Evolutionary conservation across 352 stramenopile species (phyloP), one percentile per base, ranked within the genome.

Genomic region (Saprolegnia parasitica): DNA sequence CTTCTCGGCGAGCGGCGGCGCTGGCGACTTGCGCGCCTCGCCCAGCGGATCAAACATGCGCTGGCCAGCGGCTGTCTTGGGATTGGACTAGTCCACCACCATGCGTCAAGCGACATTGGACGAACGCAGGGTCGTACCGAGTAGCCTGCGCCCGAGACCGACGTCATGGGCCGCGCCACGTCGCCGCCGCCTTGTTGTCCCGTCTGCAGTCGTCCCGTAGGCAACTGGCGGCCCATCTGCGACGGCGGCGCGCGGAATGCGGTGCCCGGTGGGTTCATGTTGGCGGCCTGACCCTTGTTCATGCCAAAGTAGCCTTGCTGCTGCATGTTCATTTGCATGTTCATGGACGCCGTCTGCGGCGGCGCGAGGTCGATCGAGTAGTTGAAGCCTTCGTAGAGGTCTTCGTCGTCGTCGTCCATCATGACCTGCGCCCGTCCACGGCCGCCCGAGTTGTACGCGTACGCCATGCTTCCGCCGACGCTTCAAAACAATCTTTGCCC

Each of bases 91-190:
- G 8, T 63, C 15, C 26, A 40, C 29, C 47, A 24, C 5, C 4
- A 46, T n/a, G 47, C 20, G 37, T 39, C 26, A 65, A 6, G 21
- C 1, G 35, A 54, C 10, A 26, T 2, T 47, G 21, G 2, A 52
- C 9, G 39, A 4, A 16, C 55, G 3, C 13, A 47, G 15, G 8
- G n/a, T 50, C 80, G 66, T 67, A 93, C 86, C 75, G 84, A 92
- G 67, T 95, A 98, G 1, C 91, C 90, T n/a, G 93, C 91, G 18
- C 91, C 93, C 8, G 91, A 89, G 6, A 98, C 90, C 1, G 89
- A 97, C 13, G 93, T 98, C 91, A 98, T 98, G 16, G 93, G 93
- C 35, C 93, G 76, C 5, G 91, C 89, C 56, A 96, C 90, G 15
- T 78, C 74, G 0, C 68, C 72, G 40, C 72, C 75, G 65, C 81